Conservation (phyloP, 805 yeast species). For the Metschnikowia lachancei region DNA sequence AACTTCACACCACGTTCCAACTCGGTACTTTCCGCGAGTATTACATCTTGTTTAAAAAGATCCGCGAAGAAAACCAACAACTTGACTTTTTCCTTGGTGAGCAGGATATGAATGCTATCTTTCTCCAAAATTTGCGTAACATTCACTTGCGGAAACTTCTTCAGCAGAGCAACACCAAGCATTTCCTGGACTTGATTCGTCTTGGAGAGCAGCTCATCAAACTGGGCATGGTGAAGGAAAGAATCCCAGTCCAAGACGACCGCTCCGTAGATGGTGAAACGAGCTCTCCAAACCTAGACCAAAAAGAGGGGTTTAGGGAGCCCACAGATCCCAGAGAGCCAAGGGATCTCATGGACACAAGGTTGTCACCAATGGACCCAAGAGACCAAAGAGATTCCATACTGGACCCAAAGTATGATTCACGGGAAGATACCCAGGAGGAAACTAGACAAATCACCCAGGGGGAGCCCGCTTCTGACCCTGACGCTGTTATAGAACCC, state of each 20-base stretch:
- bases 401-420: no score
- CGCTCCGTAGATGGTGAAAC: no score
- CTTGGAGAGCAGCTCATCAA: conserved; percentile 6
- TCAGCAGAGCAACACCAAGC: not conserved
- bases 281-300: not conserved
- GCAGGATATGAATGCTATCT: conserved; percentile 1
- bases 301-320: not conserved
- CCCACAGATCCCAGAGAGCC: no score
- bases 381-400: no score
- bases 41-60: conserved; percentile 3
- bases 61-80: conserved; percentile 8
- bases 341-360: no score
- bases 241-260: not conserved
- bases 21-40: conserved; percentile 3
- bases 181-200: not conserved
- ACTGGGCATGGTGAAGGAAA: conserved; percentile 4
- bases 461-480: no score
- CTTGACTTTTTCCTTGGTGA: conserved; percentile 3
- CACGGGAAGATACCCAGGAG: no score
- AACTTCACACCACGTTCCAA: conserved; percentile 1
- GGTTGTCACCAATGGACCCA: no score
- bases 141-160: conserved; percentile 3
- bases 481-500: no score
- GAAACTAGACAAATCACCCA: no score
- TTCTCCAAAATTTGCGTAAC: conserved; percentile 5